These are phyloP conservation scores for Pilasporangium apinafurcum DNA, from an alignment of 352 stramenopile species.

Conservation along the genomic window DNA sequence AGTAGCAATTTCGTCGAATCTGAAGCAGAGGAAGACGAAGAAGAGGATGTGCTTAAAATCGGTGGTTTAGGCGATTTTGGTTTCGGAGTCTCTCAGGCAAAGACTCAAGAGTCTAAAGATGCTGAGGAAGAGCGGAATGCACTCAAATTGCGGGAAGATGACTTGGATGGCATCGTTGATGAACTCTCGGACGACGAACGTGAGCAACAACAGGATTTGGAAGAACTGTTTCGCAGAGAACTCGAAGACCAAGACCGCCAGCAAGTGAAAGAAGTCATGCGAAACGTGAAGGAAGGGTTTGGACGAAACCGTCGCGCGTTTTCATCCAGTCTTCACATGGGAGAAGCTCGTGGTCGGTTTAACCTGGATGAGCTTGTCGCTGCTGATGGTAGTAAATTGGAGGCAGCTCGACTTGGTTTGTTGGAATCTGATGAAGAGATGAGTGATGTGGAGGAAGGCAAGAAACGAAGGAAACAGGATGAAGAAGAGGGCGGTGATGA, in stretches of 20 bases:
- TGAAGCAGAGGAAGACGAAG: conserved; percentile 82
- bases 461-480: conserved; percentile 17
- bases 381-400: conserved; percentile 67
- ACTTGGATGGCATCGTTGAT: conserved; percentile 83
- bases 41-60: conserved; percentile 81
- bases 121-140: conserved; percentile 70
- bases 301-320: conserved; percentile 78
- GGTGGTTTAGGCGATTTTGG: conserved; percentile 78
- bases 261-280: conserved; percentile 80
- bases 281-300: conserved; percentile 86
- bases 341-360: conserved; percentile 69
- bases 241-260: conserved; percentile 61
- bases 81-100: conserved; percentile 68
- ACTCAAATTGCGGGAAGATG: conserved; percentile 67
- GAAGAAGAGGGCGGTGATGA: conserved; percentile 24
- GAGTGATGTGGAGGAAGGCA: conserved; percentile 39
- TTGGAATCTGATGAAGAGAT: conserved; percentile 79
- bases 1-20: conserved; percentile 65
- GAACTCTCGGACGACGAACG: conserved; percentile 82
- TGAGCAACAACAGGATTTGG: conserved; percentile 50
- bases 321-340: conserved; percentile 37
- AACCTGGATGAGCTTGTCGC: conserved; percentile 79
- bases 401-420: conserved; percentile 70
- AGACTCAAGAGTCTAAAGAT: conserved; percentile 69
- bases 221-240: conserved; percentile 70